Evolutionary conservation across 371 early-diverging fungal species (phyloP).

Genomic region (Circinella umbellata): DNA sequence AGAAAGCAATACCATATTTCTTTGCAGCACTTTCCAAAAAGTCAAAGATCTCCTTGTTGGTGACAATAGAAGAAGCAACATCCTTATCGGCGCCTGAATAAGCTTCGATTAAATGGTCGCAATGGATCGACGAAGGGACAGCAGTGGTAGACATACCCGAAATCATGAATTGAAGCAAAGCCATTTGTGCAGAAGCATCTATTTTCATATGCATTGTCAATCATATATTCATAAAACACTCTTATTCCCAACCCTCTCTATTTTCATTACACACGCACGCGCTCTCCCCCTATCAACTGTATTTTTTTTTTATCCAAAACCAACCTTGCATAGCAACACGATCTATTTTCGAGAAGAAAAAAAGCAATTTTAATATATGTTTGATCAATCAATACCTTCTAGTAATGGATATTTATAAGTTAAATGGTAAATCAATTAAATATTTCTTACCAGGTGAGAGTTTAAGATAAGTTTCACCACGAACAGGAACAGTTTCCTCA

Average conservation of each 20-base stretch:
- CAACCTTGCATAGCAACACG: conserved; percentile 82
- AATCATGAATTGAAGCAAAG: conserved; percentile 92
- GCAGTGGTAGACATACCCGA: conserved; percentile 84
- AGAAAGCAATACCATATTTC: conserved; percentile 90
- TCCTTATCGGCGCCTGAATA: conserved; percentile 78
- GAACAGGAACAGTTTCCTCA: conserved; percentile 66
- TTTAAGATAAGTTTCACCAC: conserved; percentile 75
- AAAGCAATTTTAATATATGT: too few relatives aligned
- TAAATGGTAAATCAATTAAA: not conserved
- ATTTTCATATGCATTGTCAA: not conserved
- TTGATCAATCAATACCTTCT: too few relatives aligned
- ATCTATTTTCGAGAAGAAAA: conserved; percentile 41
- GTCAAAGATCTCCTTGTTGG: conserved; percentile 86
- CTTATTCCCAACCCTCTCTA: not conserved
- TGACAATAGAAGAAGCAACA: conserved; percentile 64
- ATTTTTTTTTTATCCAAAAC: not conserved
- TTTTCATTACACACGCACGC: not conserved
- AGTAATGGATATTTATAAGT: too few relatives aligned
- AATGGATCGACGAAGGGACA: conserved; percentile 90
- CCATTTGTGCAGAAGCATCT: conserved; percentile 90
- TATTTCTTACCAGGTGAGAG: conserved; percentile 65
- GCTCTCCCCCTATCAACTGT: not conserved
- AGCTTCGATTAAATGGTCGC: conserved; percentile 93
- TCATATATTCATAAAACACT: not conserved
- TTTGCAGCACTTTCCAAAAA: conserved; percentile 81